Conservation (phyloP, 179 eudicot genomes). For the Silene vulgaris region DNA sequence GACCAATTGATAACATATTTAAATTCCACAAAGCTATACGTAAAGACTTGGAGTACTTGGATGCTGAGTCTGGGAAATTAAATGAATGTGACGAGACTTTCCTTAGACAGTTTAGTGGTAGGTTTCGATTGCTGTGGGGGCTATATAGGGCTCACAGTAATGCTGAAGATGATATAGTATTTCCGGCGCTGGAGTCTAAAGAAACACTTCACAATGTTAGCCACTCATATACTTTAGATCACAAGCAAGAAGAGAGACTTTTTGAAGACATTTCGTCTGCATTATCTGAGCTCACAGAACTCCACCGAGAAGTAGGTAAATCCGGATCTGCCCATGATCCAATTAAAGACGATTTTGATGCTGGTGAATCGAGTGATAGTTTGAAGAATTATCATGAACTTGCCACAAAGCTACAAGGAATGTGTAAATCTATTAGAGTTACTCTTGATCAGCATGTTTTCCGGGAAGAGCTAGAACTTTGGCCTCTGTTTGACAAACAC, state of each 20-base stretch:
- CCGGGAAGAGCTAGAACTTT: conserved; percentile 87
- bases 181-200: conserved; percentile 86
- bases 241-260: conserved; percentile 85
- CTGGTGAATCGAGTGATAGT: conserved; percentile 32
- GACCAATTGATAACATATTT: conserved; percentile 85
- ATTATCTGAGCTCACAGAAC: conserved; percentile 59
- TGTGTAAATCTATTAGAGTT: conserved; percentile 94
- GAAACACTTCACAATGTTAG: conserved; percentile 91
- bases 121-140: conserved; percentile 85
- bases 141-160: conserved; percentile 92
- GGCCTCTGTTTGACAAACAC: conserved; percentile 91
- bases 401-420: conserved; percentile 83
- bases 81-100: conserved; percentile 59
- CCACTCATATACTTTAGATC: conserved; percentile 90
- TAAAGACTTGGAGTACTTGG: conserved; percentile 86
- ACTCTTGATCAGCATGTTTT: conserved; percentile 90
- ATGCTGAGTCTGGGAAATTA: conserved; percentile 83
- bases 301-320: conserved; percentile 40
- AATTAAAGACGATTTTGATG: conserved; percentile 25
- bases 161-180: conserved; percentile 95
- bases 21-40: conserved; percentile 90
- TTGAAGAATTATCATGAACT: conserved; percentile 62
- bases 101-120: conserved; percentile 74
- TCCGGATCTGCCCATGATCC: conserved; percentile 27
- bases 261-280: conserved; percentile 82